A percentile compares a stretch with the other conserved stretches of the same genome.
Conservation (phyloP, 148 eudicot species). For the Chenopodium berlandieri region DNA sequence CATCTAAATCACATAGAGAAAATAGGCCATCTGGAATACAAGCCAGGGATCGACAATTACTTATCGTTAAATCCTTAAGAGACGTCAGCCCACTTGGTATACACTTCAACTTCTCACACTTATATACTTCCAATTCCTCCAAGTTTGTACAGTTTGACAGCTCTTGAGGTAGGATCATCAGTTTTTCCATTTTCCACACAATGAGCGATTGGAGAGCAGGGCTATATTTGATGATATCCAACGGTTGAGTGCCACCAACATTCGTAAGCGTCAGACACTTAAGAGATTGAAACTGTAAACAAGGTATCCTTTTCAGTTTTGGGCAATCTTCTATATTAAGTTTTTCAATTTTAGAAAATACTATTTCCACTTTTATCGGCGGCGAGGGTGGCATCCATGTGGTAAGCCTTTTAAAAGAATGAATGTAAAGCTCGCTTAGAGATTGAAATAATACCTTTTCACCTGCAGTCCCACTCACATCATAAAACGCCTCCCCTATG, state of each 20-base stretch:
- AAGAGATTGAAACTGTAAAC: not conserved
- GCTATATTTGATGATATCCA: conserved; percentile 5
- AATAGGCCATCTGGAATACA: not conserved
- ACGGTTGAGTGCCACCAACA: not conserved
- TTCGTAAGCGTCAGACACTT: not conserved
- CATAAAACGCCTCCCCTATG: too few species aligned
- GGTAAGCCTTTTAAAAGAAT: too few species aligned
- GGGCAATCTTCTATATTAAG: not conserved
- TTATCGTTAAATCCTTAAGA: not conserved
- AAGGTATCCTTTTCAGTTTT: not conserved
- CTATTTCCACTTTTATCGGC: not conserved
- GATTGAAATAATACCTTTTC: too few species aligned
- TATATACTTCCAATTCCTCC: not conserved
- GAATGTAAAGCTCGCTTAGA: too few species aligned
- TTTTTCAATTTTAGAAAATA: not conserved
- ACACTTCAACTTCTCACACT: not conserved
- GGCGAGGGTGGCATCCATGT: not conserved
- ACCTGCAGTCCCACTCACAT: too few species aligned
- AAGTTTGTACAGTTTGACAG: not conserved
- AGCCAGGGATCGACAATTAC: not conserved
- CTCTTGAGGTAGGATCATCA: conserved; percentile 1
- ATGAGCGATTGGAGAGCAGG: not conserved
- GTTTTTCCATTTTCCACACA: not conserved
- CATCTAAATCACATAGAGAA: not conserved
- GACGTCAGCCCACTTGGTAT: not conserved